These are phyloP conservation scores for Pythium rishiriense DNA, from an alignment of 352 stramenopile genomes.

Conservation along the genomic window DNA sequence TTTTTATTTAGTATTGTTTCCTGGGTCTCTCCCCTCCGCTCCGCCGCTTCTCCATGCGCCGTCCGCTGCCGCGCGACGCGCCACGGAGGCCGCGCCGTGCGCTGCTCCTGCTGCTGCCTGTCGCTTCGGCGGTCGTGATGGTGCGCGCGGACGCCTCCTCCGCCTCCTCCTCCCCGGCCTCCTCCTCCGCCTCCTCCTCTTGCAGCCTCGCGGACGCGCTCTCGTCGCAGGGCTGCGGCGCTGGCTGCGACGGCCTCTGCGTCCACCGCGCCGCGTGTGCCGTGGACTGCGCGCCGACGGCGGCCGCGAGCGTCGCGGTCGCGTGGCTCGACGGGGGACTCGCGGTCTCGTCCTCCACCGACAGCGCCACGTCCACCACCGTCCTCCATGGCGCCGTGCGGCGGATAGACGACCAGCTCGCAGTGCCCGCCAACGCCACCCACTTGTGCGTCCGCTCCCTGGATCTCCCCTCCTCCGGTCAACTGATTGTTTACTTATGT, in stretches of 20 bases:
- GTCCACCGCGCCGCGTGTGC: slow-evolving; percentile 21
- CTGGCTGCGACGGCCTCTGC: slow-evolving; percentile 13
- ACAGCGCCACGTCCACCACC: not conserved
- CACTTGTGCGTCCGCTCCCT: slow-evolving; percentile 3
- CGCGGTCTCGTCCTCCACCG: slow-evolving; percentile 6
- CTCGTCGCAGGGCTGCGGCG: slow-evolving; percentile 4
- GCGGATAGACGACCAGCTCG: slow-evolving; percentile 12
- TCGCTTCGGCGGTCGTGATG: not conserved
- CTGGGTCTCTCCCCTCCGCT: not conserved
- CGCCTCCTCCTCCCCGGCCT: too few species aligned
- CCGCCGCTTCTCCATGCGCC: slow-evolving; percentile 3
- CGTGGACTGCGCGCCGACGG: slow-evolving; percentile 9
- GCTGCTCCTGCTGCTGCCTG: not conserved
- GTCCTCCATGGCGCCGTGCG: slow-evolving; percentile 3
- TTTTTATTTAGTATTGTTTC: too few species aligned
- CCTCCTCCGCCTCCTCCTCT: too few species aligned
- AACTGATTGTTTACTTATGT: not conserved
- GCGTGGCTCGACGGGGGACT: slow-evolving; percentile 13
- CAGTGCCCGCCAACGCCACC: not conserved
- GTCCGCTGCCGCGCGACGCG: not conserved
- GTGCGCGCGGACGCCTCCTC: too few species aligned
- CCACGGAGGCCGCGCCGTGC: not conserved
- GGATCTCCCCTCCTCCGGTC: too few species aligned
- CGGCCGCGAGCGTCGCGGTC: slow-evolving; percentile 4
- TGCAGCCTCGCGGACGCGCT: not conserved